Evolutionary conservation across 495 filamentous ascomycete species (phyloP).

Genomic region (Cudoniella acicularis): DNA sequence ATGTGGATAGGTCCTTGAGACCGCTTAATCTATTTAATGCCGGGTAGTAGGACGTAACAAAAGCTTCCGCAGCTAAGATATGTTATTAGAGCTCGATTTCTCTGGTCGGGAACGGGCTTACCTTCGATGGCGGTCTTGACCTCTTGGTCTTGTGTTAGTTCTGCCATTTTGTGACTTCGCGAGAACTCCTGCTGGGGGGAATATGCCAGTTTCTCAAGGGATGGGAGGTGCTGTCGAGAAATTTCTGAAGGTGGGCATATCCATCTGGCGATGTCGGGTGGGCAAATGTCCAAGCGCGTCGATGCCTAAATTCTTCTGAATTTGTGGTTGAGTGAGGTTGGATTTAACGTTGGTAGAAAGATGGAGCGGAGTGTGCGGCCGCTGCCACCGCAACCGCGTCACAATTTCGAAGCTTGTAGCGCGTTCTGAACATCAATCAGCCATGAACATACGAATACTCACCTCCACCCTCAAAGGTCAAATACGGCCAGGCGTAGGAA

Average conservation of each 20-base stretch:
- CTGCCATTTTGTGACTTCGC: slow-evolving; percentile 5
- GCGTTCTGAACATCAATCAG: neutral
- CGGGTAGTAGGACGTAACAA: slow-evolving; percentile 23
- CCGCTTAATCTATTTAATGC: slow-evolving; percentile 15
- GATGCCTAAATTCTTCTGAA: too few species aligned
- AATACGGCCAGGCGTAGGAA: neutral
- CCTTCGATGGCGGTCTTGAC: slow-evolving; percentile 21
- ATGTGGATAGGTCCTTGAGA: slow-evolving; percentile 7
- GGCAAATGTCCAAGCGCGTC: too few species aligned
- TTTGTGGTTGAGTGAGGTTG: neutral
- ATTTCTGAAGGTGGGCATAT: neutral
- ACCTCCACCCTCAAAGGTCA: slow-evolving; percentile 2
- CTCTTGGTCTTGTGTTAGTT: slow-evolving; percentile 18
- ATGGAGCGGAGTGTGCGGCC: neutral
- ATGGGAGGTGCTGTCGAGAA: neutral
- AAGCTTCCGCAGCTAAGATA: slow-evolving; percentile 22
- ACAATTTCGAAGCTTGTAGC: neutral
- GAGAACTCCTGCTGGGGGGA: neutral
- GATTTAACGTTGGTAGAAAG: neutral
- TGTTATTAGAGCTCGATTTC: neutral
- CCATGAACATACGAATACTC: slow-evolving; percentile 11
- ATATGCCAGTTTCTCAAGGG: neutral
- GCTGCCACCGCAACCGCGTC: neutral
- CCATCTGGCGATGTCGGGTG: neutral
- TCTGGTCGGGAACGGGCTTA: neutral